Evolutionary conservation across 2,329 filamentous ascomycete genomes (phyloP).

Genomic region (Colletotrichum godetiae): DNA sequence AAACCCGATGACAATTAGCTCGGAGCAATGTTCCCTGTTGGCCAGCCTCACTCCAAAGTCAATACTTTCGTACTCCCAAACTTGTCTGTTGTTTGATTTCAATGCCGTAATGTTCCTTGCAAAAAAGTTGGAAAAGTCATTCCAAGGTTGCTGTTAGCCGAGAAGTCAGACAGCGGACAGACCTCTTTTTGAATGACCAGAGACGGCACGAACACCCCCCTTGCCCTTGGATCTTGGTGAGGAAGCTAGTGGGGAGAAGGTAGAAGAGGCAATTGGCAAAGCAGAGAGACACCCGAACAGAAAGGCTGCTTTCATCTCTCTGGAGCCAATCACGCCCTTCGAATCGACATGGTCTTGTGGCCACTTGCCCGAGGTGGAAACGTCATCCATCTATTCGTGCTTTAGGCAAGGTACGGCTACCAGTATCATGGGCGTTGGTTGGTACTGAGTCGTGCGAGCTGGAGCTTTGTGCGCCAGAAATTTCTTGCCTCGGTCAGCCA

Average conservation of each 20-base stretch:
- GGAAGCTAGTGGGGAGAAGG: background rate
- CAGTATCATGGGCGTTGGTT: background rate
- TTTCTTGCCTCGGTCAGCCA: conserved; percentile 16
- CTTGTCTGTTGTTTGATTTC: background rate
- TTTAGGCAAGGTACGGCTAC: no score
- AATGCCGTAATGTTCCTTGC: background rate
- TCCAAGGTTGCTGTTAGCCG: background rate
- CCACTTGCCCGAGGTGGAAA: conserved; percentile 23
- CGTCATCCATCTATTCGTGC: conserved; percentile 18
- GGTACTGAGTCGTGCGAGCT: conserved; percentile 13
- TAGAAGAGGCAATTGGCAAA: background rate
- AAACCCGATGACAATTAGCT: conserved; percentile 28
- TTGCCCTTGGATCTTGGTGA: background rate
- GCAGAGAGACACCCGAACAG: background rate
- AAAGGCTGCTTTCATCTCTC: background rate
- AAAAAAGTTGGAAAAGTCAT: background rate
- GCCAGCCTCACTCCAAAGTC: conserved; percentile 20
- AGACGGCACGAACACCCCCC: conserved; percentile 27
- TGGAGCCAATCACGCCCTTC: conserved; percentile 8
- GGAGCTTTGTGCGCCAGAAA: background rate
- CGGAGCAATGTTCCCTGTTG: conserved; percentile 23
- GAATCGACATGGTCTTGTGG: conserved; percentile 22
- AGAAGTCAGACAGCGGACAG: background rate
- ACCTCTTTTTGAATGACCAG: background rate
- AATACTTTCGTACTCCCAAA: background rate